These are phyloP conservation scores for Pholiota microspora DNA, from an alignment of 768 basidiomycete species.

Conservation along the genomic window DNA sequence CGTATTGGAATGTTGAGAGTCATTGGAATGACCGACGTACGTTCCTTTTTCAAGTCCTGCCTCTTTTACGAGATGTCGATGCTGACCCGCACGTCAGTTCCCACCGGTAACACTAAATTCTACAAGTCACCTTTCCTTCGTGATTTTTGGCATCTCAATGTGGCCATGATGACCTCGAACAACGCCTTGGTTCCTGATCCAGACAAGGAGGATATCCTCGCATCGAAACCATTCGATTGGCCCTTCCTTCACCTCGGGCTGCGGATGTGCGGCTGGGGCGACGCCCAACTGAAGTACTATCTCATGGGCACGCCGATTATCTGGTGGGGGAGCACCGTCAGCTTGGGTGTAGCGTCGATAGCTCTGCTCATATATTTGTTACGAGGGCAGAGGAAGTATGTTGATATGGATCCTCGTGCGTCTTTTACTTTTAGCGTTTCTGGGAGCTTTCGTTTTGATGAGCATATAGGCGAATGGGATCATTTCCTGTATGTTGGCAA, in stretches of 20 bases:
- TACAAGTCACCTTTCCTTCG: constrained; percentile 91
- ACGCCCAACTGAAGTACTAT: constrained; percentile 87
- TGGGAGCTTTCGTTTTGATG: constrained; percentile 7
- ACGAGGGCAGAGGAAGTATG: constrained; percentile 83
- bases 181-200: constrained; percentile 97
- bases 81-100: constrained; percentile 48
- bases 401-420: constrained; percentile 87
- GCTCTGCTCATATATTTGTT: constrained; percentile 70
- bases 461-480: constrained; percentile 77
- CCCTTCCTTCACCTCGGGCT: constrained; percentile 86
- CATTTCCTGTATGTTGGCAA: constrained; percentile 93
- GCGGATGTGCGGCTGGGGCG: constrained; percentile 97
- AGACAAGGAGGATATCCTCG: constrained; percentile 97
- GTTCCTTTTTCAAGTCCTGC: constrained; percentile 30
- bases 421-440: constrained; percentile 15
- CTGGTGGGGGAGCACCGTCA: constrained; percentile 81
- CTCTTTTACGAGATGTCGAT: too few species aligned
- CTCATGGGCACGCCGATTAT: constrained; percentile 89
- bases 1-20: constrained; percentile 98
- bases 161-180: constrained; percentile 99
- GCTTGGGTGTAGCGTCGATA: constrained; percentile 54
- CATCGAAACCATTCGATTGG: constrained; percentile 92
- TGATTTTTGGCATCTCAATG: constrained; percentile 98
- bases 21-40: constrained; percentile 94
- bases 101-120: constrained; percentile 75